phyloP scores from a whole-genome alignment of 108 stramenopile species.

The Pseudonitzschia pungens region DNA sequence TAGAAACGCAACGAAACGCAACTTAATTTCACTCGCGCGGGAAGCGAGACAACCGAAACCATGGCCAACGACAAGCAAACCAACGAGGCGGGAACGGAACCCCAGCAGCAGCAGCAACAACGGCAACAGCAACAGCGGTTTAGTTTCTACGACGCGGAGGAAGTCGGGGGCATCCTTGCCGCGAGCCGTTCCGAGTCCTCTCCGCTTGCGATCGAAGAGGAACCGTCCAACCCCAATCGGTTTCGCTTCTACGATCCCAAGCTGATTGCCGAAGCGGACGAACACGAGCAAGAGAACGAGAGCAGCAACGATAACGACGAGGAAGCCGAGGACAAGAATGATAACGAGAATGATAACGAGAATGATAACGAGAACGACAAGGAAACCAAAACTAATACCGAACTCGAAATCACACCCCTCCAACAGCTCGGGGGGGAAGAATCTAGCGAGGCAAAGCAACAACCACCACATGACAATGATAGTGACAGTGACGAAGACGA shows the following conservation, averaged over 20 bases:
- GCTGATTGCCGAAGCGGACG: neutral
- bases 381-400: too few species aligned
- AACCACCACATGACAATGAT: neutral
- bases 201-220: neutral
- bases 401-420: too few species aligned
- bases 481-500: neutral
- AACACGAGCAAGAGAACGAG: conserved; percentile 14
- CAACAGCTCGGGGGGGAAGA: too few species aligned
- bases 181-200: conserved; percentile 31
- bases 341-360: too few species aligned
- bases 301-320: conserved; percentile 14
- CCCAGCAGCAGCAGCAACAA: neutral
- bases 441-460: too few species aligned
- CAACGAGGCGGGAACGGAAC: neutral
- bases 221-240: conserved; percentile 3
- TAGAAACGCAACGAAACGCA: too few species aligned
- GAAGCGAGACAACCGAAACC: too few species aligned
- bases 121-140: conserved; percentile 38
- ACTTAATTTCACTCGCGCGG: too few species aligned
- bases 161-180: conserved; percentile 16
- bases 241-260: neutral
- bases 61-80: neutral
- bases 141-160: conserved; percentile 52
- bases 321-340: too few species aligned
- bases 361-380: too few species aligned